Evolutionary conservation across 108 stramenopile genomes (phyloP), one percentile per base, ranked within the genome.

Genomic region (Cyclotella atomus): DNA sequence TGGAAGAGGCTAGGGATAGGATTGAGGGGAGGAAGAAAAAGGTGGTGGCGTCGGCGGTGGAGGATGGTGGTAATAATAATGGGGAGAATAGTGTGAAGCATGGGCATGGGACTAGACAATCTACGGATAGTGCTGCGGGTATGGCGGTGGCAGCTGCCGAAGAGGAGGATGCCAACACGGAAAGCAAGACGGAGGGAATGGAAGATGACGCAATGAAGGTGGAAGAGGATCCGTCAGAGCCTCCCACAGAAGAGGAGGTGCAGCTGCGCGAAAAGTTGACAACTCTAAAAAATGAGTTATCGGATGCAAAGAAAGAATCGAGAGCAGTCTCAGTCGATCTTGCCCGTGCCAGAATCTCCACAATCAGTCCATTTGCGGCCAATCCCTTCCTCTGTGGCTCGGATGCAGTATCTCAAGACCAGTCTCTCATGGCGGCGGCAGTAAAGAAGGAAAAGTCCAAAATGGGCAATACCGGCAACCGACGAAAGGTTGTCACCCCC

Each of bases 381-480:
- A 94, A 94, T 49, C 93, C 91, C 19, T 94, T 94, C 30, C 62
- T 63, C 24, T 77, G 78, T 21, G 47, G 57, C 12, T 75, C 84
- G 15, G 66, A 71, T 21, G 53, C 77, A 24, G 69, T 71, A 28
- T 45, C 87, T 8, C 77, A 87, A 38, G 88, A 89, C 61, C 54
- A 53, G 54, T 73, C 83, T 19, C 91, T 88, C 85, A 68, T 94
- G 73, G 73, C 84, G 12, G 85, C 82, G 10, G 89, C 89, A 10
- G 82, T 94, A 1, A 84, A 87, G 34, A 91, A 85, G 64, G 91
- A 91, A 60, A 90, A 85, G 57, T 54, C 88, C 16, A 88, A 86
- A 71, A 94, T 94, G 93, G 91, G 89, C 57, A 87, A 87, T 59
- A 94, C 90, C 12, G 92, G 92, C 0, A 94, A 91, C 68, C 89